phyloP scores from a whole-genome alignment of 1,139 yeast genomes.

The Meyerozyma athensensis region DNA sequence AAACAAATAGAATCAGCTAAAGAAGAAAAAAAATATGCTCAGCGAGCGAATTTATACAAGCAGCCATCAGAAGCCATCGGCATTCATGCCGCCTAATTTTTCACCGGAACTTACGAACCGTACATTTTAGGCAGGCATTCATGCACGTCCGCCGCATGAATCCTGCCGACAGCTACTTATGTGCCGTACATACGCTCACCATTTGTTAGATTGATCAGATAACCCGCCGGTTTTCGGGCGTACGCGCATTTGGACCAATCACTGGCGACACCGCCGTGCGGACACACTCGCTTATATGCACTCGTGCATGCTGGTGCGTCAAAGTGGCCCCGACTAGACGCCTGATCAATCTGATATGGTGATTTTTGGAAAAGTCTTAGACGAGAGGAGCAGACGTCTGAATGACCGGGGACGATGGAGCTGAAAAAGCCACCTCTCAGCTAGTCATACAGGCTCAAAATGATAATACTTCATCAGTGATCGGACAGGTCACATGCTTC shows the following conservation, averaged over 20 bases:
- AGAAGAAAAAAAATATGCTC: slow-evolving; percentile 12
- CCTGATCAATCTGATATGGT: slow-evolving; percentile 3
- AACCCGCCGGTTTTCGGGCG: slow-evolving; percentile 1
- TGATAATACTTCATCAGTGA: too few relatives aligned
- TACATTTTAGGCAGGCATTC: neutral
- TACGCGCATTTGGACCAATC: neutral
- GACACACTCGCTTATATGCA: neutral
- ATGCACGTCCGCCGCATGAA: neutral
- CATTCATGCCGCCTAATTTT: neutral
- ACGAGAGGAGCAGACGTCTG: too few relatives aligned
- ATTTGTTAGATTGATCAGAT: slow-evolving; percentile 7
- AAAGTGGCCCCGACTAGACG: neutral
- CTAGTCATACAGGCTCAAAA: too few relatives aligned
- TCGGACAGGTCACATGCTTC: too few relatives aligned
- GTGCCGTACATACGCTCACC: slow-evolving; percentile 1
- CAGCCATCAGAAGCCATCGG: neutral
- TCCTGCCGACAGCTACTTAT: neutral
- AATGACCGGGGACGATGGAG: too few relatives aligned
- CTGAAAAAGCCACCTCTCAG: too few relatives aligned
- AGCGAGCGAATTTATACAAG: slow-evolving; percentile 8
- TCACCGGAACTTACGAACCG: slow-evolving; percentile 3
- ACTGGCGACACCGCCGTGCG: neutral
- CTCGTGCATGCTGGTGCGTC: neutral
- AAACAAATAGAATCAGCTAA: slow-evolving; percentile 14
- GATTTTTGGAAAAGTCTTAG: too few relatives aligned